phyloP scores from a whole-genome alignment of 176 grass and related monocot species.

The Dendrocalamus sinicus region DNA sequence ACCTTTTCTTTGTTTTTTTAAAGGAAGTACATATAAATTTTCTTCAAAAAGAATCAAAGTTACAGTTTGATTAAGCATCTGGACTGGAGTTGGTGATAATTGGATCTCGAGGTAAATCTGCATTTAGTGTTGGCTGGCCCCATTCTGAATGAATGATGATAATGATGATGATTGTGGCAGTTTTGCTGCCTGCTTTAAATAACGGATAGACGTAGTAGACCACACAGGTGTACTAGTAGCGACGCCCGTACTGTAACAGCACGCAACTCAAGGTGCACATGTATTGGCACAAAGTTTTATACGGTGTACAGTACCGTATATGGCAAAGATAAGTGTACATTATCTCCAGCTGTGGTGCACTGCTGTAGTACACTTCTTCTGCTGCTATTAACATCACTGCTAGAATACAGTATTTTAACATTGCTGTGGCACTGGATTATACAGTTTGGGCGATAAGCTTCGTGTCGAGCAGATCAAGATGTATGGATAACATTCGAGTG shows the following conservation, averaged over 20 bases:
- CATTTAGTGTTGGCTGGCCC: slow-evolving; percentile 45
- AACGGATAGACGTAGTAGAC: background rate
- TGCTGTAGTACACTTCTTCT: background rate
- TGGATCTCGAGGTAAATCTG: slow-evolving; percentile 58
- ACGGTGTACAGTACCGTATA: background rate
- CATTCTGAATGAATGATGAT: background rate
- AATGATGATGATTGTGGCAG: slow-evolving; percentile 4
- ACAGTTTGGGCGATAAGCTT: background rate
- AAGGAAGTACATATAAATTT: background rate
- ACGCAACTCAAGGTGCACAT: background rate
- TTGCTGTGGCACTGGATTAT: background rate
- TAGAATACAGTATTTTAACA: background rate
- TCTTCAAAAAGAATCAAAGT: background rate
- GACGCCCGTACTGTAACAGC: background rate
- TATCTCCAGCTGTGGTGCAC: background rate
- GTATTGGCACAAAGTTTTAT: background rate
- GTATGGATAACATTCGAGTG: slow-evolving; percentile 31
- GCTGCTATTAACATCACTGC: background rate
- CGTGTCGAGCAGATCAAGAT: slow-evolving; percentile 22
- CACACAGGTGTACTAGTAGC: background rate
- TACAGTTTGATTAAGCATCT: background rate
- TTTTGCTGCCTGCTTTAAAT: slow-evolving; percentile 28
- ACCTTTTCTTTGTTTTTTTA: background rate
- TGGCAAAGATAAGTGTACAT: too few species aligned
- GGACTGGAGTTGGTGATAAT: slow-evolving; percentile 25